These are phyloP conservation scores for Microcera coccophila DNA, from an alignment of 2,329 filamentous ascomycete species.

Conservation along the genomic window DNA sequence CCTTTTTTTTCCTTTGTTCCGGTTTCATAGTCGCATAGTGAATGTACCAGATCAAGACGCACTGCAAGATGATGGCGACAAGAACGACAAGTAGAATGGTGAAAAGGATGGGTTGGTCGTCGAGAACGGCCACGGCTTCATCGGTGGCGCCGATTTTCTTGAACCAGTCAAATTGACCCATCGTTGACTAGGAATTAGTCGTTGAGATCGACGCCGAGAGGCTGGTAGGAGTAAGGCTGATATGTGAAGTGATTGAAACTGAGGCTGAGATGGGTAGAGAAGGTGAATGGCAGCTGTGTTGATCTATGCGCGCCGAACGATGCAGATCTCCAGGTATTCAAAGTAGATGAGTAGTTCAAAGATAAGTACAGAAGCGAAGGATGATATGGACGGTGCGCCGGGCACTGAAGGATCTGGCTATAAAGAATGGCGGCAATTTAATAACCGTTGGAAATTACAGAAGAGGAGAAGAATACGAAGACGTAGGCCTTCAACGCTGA, in stretches of 20 bases:
- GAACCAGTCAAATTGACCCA: constrained; percentile 57
- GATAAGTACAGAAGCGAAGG: constrained; percentile 10
- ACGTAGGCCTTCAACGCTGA: constrained; percentile 4
- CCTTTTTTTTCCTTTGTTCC: constrained; percentile 54
- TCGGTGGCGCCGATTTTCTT: constrained; percentile 53
- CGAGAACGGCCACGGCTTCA: constrained; percentile 55
- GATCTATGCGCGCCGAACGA: neutral
- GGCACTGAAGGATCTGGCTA: neutral
- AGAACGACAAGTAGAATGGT: constrained; percentile 54
- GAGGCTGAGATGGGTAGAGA: too few species aligned
- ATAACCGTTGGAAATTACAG: constrained; percentile 4
- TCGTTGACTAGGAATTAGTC: constrained; percentile 15
- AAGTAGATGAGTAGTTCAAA: too few species aligned
- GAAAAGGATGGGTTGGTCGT: constrained; percentile 59
- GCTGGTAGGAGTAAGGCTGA: neutral
- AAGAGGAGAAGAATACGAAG: constrained; percentile 3
- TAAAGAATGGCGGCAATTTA: neutral
- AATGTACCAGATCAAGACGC: constrained; percentile 53
- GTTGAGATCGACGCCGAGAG: neutral
- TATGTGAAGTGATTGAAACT: neutral
- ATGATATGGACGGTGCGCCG: constrained; percentile 13
- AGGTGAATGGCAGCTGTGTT: too few species aligned
- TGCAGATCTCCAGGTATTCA: neutral
- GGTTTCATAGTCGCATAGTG: constrained; percentile 59
- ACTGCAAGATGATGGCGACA: constrained; percentile 44